Evolutionary conservation across 83 land plant genomes (phyloP).

Genomic region (Thuja plicata): DNA sequence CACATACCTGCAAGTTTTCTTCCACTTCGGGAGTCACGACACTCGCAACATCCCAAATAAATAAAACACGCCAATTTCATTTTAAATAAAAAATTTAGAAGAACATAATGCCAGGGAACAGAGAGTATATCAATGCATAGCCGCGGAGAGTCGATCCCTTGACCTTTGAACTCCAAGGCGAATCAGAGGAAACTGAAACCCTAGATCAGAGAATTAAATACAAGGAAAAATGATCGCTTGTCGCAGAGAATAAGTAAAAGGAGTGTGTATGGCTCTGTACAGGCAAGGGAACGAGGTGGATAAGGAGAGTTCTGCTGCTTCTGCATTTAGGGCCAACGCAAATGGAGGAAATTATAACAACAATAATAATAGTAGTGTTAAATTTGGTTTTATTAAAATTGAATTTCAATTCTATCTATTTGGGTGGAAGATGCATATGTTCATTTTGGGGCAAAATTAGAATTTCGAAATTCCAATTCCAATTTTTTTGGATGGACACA

Average conservation of each 20-base stretch:
- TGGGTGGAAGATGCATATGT: too few relatives aligned
- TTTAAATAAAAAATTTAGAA: too few relatives aligned
- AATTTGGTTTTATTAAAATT: too few relatives aligned
- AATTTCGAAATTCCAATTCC: too few relatives aligned
- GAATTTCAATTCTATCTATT: too few relatives aligned
- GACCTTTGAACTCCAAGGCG: neutral
- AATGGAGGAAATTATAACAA: neutral
- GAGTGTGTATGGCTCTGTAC: conserved; percentile 14
- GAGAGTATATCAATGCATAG: neutral
- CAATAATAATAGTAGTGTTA: too few relatives aligned
- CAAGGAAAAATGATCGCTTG: neutral
- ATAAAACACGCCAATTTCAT: too few relatives aligned
- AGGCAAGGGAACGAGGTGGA: conserved; percentile 15
- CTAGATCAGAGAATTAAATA: neutral
- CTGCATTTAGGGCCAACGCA: conserved; percentile 2
- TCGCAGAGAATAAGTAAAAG: neutral
- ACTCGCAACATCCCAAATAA: too few relatives aligned
- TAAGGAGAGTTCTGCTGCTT: neutral
- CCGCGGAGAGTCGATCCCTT: neutral
- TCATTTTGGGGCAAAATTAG: too few relatives aligned
- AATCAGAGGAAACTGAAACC: neutral
- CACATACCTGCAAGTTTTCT: neutral
- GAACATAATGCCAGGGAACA: neutral
- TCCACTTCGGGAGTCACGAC: neutral
- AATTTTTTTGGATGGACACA: too few relatives aligned